Base-by-base conservation (phyloP, 2,329 filamentous ascomycete species). In the Diplodia mutila region DNA sequence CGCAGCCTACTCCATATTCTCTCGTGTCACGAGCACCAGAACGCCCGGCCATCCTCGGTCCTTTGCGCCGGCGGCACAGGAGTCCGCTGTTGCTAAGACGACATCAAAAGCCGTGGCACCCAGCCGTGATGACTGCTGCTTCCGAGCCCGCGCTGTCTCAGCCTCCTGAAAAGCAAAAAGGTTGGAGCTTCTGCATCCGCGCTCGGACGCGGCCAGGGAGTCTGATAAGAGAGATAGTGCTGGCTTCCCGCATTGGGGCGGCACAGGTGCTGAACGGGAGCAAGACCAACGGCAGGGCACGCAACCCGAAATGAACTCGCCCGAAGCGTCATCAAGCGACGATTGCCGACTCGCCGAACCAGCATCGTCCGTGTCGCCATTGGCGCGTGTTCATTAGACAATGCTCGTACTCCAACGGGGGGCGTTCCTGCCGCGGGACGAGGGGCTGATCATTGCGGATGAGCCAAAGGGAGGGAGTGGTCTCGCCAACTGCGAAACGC, bases 91-190 rank as follows among this genome's bases (percentile, higher is more conserved):
- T 51, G 59, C 59, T 63, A 52, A 51, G 46, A n/a, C 39, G 55
- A 4, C 34, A 8, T 21, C 42, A 46, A 37, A 37, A 32, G 53
- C 29, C 16, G 53, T 55, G 54, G 54, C 54, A 27, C 37, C 8
- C 54, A 46, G 21, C 11, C 8, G n/a, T 2, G 9, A 12, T 23
- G 27, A 9, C 25, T 34, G 32, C 34, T 23, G 29, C 32, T n/a
- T 21, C 11, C 53, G 53, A 37, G 29, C 11, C 23, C 34, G 42
- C 39, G 25, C 7, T 51, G 42, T 63, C 42, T 51, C 59, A 63
- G 46, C 59, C 59, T 63, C 59, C 59, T 63, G 59, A 63, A 63
- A 63, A 51, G 42, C 25, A 63, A 63, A 63, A 61, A 48, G 32
- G 51, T n/a, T 55, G 53, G 18, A 55, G 53, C 53, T 55, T 39